Conservation (phyloP, 352 stramenopile species). For the Ochromonadaceae sp. region DNA sequence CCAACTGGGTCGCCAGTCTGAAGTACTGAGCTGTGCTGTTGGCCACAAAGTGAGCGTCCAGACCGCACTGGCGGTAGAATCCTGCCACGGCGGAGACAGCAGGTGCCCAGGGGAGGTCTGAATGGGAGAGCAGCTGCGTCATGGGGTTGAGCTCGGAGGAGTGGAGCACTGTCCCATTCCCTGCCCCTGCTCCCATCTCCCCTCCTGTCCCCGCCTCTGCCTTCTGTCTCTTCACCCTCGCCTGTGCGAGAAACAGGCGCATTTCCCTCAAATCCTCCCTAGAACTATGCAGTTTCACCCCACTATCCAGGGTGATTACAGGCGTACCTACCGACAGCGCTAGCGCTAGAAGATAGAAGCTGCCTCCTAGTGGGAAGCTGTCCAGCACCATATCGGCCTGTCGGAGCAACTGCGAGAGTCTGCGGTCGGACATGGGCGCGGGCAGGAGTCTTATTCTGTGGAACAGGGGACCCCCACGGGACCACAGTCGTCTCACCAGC, state of each 20-base stretch:
- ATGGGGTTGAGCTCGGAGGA: background rate
- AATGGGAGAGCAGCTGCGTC: background rate
- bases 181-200: too few species aligned
- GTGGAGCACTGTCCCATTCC: too few species aligned
- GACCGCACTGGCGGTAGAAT: background rate
- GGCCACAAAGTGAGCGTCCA: background rate
- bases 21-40: background rate
- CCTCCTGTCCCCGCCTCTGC: background rate
- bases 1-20: background rate
- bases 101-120: background rate
- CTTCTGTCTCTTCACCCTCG: background rate
- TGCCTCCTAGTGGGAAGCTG: background rate
- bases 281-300: background rate
- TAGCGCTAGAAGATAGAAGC: background rate
- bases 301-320: background rate
- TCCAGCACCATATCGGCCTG: constrained; percentile 8
- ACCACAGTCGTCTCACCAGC: constrained; percentile 1
- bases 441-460: constrained; percentile 6
- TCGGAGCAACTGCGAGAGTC: background rate
- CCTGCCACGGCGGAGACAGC: background rate
- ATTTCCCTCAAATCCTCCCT: constrained; percentile 1
- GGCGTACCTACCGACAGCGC: constrained; percentile 3
- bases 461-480: background rate
- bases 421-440: background rate
- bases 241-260: background rate